These are phyloP conservation scores for Peltaster fructicola DNA, from an alignment of 2,329 filamentous ascomycete genomes.

Conservation along the genomic window DNA sequence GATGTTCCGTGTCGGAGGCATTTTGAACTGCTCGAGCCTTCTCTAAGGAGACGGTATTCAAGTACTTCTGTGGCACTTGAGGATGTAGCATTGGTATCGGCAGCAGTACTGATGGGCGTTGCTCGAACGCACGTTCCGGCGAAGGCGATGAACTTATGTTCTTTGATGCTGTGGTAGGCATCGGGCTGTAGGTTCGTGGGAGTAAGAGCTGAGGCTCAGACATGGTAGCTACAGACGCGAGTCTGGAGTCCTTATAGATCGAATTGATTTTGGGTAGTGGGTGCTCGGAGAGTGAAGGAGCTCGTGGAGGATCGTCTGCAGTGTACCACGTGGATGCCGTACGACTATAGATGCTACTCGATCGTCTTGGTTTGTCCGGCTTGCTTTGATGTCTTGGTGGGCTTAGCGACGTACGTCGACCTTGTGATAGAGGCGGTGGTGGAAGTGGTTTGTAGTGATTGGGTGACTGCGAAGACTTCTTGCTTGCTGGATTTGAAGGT, in stretches of 20 bases:
- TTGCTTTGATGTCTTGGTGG: too few species aligned
- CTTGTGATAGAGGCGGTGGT: constrained; percentile 10
- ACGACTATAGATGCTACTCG: constrained; percentile 20
- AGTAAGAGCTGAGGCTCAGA: constrained; percentile 7
- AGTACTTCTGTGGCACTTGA: constrained; percentile 6
- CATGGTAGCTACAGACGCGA: too few species aligned
- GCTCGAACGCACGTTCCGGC: background rate
- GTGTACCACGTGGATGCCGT: too few species aligned
- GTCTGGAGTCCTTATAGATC: too few species aligned
- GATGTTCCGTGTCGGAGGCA: constrained; percentile 12
- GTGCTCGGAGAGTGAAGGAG: too few species aligned
- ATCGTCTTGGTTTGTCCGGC: constrained; percentile 9
- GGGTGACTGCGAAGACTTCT: constrained; percentile 10
- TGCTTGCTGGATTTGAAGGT: too few species aligned
- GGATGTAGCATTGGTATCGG: constrained; percentile 4
- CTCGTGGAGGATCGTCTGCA: too few species aligned
- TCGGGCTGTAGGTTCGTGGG: constrained; percentile 13
- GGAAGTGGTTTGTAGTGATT: constrained; percentile 16
- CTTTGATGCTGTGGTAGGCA: constrained; percentile 12
- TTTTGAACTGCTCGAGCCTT: constrained; percentile 11
- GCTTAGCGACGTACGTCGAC: too few species aligned
- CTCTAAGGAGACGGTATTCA: constrained; percentile 12
- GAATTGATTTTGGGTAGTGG: too few species aligned
- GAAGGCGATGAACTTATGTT: constrained; percentile 9
- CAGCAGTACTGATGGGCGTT: constrained; percentile 6